phyloP scores from a whole-genome alignment of 2,329 filamentous ascomycete genomes.

The Chalaropsis ovoidea region DNA sequence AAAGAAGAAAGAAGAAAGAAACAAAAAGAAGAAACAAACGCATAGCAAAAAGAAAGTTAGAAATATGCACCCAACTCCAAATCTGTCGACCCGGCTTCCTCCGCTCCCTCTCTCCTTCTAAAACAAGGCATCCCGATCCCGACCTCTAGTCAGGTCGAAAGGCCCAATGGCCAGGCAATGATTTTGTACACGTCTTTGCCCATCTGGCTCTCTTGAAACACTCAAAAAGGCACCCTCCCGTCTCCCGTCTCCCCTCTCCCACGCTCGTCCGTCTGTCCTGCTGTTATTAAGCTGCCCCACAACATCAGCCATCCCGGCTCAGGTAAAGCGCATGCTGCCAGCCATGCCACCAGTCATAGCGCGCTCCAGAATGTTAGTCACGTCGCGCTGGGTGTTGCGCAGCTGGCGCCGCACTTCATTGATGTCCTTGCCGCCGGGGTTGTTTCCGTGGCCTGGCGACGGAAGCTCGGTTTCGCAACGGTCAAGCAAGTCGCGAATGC shows the following conservation, averaged over 20 bases:
- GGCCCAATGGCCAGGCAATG: not conserved
- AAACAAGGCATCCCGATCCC: not conserved
- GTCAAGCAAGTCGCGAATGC: slow-evolving; percentile 42
- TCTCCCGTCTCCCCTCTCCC: no score
- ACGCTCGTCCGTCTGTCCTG: no score
- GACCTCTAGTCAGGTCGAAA: not conserved
- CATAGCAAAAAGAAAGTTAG: slow-evolving; percentile 2
- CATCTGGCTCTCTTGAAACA: not conserved
- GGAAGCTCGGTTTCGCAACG: slow-evolving; percentile 41
- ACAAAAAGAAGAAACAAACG: not conserved
- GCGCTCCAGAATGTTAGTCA: slow-evolving; percentile 39
- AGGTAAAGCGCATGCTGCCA: slow-evolving; percentile 40
- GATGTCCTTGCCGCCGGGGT: slow-evolving; percentile 39
- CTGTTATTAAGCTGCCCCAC: not conserved
- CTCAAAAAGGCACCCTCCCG: not conserved
- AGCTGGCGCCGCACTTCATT: slow-evolving; percentile 38
- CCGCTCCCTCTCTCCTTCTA: not conserved
- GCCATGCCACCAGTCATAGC: slow-evolving; percentile 30
- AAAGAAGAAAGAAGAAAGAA: slow-evolving; percentile 11
- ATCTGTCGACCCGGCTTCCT: not conserved
- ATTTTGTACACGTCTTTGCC: slow-evolving; percentile 6
- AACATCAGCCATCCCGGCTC: slow-evolving; percentile 26
- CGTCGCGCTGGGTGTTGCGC: slow-evolving; percentile 37
- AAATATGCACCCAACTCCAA: slow-evolving; percentile 19
- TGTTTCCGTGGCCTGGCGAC: slow-evolving; percentile 35